These are phyloP conservation scores for Epichloe typhina DNA, from an alignment of 2,329 filamentous ascomycete species.

Conservation along the genomic window DNA sequence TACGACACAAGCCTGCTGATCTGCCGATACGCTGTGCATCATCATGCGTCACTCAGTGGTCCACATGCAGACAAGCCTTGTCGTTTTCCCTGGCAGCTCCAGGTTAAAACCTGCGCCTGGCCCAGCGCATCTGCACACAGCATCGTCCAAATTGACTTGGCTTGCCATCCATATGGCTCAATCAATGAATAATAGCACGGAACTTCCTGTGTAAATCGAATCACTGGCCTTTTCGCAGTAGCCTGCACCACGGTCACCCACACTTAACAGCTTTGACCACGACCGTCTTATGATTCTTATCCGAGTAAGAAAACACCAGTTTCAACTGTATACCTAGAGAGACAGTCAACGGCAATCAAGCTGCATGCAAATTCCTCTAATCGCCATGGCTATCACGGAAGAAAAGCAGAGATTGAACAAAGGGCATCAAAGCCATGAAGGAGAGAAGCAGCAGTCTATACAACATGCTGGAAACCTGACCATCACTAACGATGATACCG, in stretches of 20 bases:
- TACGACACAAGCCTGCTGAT: background rate
- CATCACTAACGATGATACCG: constrained; percentile 12
- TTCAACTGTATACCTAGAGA: background rate
- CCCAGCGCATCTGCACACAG: background rate
- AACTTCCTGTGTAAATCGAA: too few relatives aligned
- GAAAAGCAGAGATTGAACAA: constrained; percentile 14
- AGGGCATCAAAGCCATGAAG: background rate
- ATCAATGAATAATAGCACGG: too few relatives aligned
- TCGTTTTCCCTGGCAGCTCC: background rate
- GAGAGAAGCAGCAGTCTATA: constrained; percentile 4
- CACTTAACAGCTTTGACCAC: too few relatives aligned
- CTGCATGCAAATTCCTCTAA: background rate
- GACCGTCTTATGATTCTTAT: too few relatives aligned
- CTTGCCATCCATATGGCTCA: background rate
- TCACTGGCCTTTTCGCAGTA: background rate
- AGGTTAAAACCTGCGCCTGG: background rate
- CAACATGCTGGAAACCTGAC: background rate
- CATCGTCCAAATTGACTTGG: background rate
- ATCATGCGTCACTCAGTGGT: background rate
- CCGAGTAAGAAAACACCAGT: too few relatives aligned
- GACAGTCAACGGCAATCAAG: background rate
- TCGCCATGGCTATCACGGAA: constrained; percentile 15
- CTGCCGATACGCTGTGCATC: background rate
- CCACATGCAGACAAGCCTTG: background rate
- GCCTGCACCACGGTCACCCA: too few relatives aligned